phyloP scores from a whole-genome alignment of 176 grass and related monocot genomes.

The Elaeis guineensis region DNA sequence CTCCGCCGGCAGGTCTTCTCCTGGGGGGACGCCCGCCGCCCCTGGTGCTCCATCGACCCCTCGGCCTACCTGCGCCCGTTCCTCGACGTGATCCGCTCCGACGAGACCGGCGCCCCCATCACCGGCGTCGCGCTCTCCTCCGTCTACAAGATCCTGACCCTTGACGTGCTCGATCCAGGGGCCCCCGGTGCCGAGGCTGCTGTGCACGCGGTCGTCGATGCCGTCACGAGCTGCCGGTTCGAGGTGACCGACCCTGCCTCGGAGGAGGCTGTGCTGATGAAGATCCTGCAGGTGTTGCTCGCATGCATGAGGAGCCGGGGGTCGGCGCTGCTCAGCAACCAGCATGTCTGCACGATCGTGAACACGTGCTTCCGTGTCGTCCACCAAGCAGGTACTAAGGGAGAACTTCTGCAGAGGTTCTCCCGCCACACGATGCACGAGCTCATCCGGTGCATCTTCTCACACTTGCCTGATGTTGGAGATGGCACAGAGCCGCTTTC shows the following conservation, averaged over 20 bases:
- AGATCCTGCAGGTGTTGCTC: slow-evolving; percentile 85
- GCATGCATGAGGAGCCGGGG: slow-evolving; percentile 61
- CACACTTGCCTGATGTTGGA: slow-evolving; percentile 40
- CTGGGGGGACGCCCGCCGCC: slow-evolving; percentile 27
- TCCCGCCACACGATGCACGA: slow-evolving; percentile 98
- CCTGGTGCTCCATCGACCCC: slow-evolving; percentile 38
- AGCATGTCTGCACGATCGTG: slow-evolving; percentile 78
- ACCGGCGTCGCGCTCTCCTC: slow-evolving; percentile 80
- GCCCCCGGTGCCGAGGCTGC: slow-evolving; percentile 32
- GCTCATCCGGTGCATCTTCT: slow-evolving; percentile 71
- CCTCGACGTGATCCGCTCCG: slow-evolving; percentile 83
- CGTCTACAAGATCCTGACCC: slow-evolving; percentile 78
- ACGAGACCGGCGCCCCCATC: slow-evolving; percentile 92
- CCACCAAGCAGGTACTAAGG: slow-evolving; percentile 96
- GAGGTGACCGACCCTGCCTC: slow-evolving; percentile 94
- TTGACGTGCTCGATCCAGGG: slow-evolving; percentile 47
- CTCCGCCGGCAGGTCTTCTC: slow-evolving; percentile 59
- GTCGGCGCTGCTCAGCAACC: slow-evolving; percentile 49
- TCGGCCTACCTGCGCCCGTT: slow-evolving; percentile 72
- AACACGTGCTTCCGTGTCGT: slow-evolving; percentile 95
- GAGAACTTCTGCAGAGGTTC: slow-evolving; percentile 87
- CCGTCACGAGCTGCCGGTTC: slow-evolving; percentile 78
- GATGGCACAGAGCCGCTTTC: background rate
- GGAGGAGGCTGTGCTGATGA: slow-evolving; percentile 81
- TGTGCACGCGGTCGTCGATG: slow-evolving; percentile 72